Evolutionary conservation across 768 basidiomycete genomes (phyloP).

Genomic region (Auriculariales sp.): DNA sequence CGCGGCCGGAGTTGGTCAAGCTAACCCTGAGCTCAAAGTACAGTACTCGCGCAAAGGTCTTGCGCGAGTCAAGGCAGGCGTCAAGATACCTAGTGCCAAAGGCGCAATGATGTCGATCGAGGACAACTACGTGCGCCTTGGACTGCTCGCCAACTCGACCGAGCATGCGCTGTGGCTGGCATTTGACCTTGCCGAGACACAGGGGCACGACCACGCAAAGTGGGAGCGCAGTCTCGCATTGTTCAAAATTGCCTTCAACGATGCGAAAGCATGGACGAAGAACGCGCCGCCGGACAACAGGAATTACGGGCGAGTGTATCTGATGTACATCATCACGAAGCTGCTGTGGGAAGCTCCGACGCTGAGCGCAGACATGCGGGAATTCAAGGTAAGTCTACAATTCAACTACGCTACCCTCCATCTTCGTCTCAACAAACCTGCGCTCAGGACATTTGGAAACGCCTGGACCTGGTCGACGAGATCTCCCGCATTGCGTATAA

Average conservation of each 20-base stretch:
- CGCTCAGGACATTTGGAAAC: conserved; percentile 8
- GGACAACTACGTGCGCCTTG: conserved; percentile 41
- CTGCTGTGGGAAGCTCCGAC: conserved; percentile 37
- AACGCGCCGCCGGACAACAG: conserved; percentile 49
- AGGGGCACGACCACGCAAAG: conserved; percentile 14
- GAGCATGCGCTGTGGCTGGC: conserved; percentile 47
- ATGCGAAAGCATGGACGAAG: conserved; percentile 37
- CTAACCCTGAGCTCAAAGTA: conserved; percentile 2
- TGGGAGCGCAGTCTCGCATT: conserved; percentile 51
- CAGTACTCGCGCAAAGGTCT: background rate
- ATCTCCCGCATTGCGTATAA: conserved; percentile 28
- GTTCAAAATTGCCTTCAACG: conserved; percentile 43
- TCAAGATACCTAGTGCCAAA: conserved; percentile 52
- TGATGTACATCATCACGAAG: conserved; percentile 45
- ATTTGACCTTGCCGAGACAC: conserved; percentile 12
- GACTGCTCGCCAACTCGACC: conserved; percentile 46
- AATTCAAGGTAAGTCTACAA: conserved; percentile 29
- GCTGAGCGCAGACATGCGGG: conserved; percentile 30
- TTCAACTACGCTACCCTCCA: background rate
- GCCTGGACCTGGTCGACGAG: conserved; percentile 37
- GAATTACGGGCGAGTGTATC: conserved; percentile 41
- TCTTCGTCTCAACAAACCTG: no score
- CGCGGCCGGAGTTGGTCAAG: conserved; percentile 33
- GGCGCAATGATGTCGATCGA: conserved; percentile 25
- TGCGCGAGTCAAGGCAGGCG: conserved; percentile 21